Conservation (phyloP, 805 yeast species). For the Candida nonsorbophila region DNA sequence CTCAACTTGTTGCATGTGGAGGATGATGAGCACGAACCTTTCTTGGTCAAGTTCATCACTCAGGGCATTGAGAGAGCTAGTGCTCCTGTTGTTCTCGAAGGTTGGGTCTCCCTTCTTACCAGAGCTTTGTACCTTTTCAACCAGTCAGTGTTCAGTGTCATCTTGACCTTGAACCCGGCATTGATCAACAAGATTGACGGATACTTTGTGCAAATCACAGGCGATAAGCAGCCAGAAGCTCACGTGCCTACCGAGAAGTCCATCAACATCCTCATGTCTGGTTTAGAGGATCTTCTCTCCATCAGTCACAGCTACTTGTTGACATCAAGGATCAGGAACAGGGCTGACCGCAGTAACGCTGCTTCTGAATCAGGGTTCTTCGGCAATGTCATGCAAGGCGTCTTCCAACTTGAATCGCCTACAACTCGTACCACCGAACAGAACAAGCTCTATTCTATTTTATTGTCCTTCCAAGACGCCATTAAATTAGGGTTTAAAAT, state of each 20-base stretch:
- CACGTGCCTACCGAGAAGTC: constrained; percentile 33
- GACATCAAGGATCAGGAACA: constrained; percentile 22
- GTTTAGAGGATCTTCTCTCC: constrained; percentile 62
- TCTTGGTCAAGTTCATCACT: constrained; percentile 40
- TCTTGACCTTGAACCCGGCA: constrained; percentile 50
- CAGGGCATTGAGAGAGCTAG: constrained; percentile 43
- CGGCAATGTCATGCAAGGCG: constrained; percentile 71
- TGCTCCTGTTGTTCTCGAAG: constrained; percentile 37
- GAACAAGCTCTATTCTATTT: constrained; percentile 49
- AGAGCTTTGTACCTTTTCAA: constrained; percentile 47
- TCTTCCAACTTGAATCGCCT: constrained; percentile 68
- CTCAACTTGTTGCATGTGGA: constrained; percentile 25
- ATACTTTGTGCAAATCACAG: constrained; percentile 22
- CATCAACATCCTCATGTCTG: constrained; percentile 46
- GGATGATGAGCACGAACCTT: constrained; percentile 23
- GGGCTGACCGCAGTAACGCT: constrained; percentile 8
- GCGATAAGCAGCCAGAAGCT: constrained; percentile 9
- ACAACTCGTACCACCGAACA: constrained; percentile 44
- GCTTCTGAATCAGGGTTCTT: constrained; percentile 40
- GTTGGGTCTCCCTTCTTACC: constrained; percentile 47
- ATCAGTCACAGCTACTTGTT: constrained; percentile 52
- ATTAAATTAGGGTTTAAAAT: constrained; percentile 50
- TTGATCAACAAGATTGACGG: constrained; percentile 35
- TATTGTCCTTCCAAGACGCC: constrained; percentile 61
- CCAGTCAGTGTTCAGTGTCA: constrained; percentile 49